These are phyloP conservation scores for Cyberlindnera galapagoensis DNA, from an alignment of 805 yeast species.

Conservation along the genomic window DNA sequence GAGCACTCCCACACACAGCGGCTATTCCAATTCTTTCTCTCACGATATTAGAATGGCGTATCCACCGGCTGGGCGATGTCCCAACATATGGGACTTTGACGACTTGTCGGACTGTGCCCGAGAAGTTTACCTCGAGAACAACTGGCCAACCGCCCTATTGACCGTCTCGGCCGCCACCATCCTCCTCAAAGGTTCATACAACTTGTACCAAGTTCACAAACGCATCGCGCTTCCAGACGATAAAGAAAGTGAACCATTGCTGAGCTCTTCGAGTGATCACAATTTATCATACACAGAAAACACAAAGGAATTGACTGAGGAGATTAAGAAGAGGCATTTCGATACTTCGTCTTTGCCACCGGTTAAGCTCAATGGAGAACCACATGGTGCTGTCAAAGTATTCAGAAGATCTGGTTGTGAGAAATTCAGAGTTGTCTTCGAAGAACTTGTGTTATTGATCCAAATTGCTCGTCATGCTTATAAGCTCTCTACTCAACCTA, in stretches of 20 bases:
- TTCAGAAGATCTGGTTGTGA: conserved; percentile 47
- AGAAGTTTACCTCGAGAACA: conserved; percentile 31
- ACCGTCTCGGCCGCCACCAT: conserved; percentile 17
- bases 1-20: background rate
- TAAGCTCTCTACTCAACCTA: conserved; percentile 19
- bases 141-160: conserved; percentile 30
- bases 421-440: conserved; percentile 45
- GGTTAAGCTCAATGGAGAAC: conserved; percentile 51
- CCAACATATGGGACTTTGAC: conserved; percentile 48
- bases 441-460: conserved; percentile 36
- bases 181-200: conserved; percentile 4
- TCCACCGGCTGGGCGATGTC: conserved; percentile 8
- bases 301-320: conserved; percentile 34
- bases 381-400: conserved; percentile 46
- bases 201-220: conserved; percentile 4
- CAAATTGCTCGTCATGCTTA: conserved; percentile 33
- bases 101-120: conserved; percentile 53
- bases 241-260: conserved; percentile 16
- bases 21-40: no score
- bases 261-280: conserved; percentile 1
- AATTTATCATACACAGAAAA: background rate
- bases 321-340: conserved; percentile 43
- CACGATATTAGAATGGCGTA: no score
- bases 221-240: background rate
- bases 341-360: conserved; percentile 52